Evolutionary conservation across 1,139 yeast genomes (phyloP).

Genomic region (Pichia sp.): DNA sequence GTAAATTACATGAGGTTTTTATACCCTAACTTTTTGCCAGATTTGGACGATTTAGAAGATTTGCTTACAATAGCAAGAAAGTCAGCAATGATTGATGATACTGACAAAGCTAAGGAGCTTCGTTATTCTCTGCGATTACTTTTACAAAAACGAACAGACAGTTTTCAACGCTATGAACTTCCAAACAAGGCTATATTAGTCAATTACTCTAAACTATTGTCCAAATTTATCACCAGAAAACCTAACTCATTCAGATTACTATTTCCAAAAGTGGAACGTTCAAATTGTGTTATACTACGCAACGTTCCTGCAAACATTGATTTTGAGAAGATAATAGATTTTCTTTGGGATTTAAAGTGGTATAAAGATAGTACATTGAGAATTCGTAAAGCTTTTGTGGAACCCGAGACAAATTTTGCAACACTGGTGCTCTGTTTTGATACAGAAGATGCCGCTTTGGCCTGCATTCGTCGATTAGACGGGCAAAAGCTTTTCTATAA

Average conservation of each 20-base stretch:
- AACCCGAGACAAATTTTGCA: constrained; percentile 28
- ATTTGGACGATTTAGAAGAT: constrained; percentile 9
- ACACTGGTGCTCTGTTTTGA: constrained; percentile 44
- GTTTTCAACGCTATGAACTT: not conserved
- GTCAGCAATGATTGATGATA: not conserved
- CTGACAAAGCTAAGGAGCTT: not conserved
- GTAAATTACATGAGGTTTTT: constrained; percentile 1
- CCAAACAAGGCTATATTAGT: not conserved
- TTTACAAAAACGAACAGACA: not conserved
- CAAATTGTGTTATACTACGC: constrained; percentile 21
- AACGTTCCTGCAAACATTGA: constrained; percentile 30
- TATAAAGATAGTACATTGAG: constrained; percentile 26
- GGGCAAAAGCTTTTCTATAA: constrained; percentile 38
- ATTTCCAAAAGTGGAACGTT: constrained; percentile 1
- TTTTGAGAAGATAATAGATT: constrained; percentile 24
- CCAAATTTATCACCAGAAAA: not conserved
- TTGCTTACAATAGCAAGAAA: not conserved
- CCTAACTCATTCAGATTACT: not conserved
- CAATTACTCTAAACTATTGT: not conserved
- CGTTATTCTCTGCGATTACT: not conserved
- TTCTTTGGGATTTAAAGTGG: constrained; percentile 38
- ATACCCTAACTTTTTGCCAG: constrained; percentile 12
- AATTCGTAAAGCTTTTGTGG: constrained; percentile 27
- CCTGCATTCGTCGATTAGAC: constrained; percentile 51
- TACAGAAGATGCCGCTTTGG: constrained; percentile 39